Conservation (phyloP, 73 alveolate genomes). For the Paramecium caudatum region DNA sequence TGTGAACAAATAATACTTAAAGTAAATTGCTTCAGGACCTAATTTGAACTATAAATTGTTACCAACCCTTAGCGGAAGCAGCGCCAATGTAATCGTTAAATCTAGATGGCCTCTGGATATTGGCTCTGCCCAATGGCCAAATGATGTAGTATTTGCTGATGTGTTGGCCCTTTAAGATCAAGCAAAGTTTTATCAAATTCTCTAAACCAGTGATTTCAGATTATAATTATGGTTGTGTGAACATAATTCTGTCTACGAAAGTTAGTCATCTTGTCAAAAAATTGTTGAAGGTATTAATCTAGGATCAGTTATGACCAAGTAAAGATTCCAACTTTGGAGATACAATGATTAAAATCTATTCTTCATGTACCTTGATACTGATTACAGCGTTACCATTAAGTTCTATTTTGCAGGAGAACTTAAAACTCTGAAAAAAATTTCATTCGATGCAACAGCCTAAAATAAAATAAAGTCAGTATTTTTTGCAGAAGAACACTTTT, state of each 20-base stretch:
- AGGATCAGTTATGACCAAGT: neutral
- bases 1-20: neutral
- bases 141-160: conserved; percentile 17
- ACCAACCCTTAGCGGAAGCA: neutral
- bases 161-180: neutral
- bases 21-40: conserved; percentile 26
- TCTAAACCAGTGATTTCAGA: neutral
- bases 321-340: neutral
- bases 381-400: neutral
- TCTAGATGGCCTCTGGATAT: neutral
- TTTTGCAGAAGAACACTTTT: neutral
- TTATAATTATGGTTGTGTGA: neutral
- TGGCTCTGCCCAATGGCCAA: neutral
- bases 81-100: neutral
- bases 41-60: neutral
- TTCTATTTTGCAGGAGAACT: neutral
- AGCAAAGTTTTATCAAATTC: neutral
- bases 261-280: neutral
- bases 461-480: neutral
- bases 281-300: neutral
- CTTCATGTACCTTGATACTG: neutral
- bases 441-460: neutral
- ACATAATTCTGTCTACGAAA: neutral
- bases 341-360: neutral
- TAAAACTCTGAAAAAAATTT: neutral